Conservation (phyloP, 2,329 filamentous ascomycete genomes). For the Stagonosporopsis chrysanthemi region DNA sequence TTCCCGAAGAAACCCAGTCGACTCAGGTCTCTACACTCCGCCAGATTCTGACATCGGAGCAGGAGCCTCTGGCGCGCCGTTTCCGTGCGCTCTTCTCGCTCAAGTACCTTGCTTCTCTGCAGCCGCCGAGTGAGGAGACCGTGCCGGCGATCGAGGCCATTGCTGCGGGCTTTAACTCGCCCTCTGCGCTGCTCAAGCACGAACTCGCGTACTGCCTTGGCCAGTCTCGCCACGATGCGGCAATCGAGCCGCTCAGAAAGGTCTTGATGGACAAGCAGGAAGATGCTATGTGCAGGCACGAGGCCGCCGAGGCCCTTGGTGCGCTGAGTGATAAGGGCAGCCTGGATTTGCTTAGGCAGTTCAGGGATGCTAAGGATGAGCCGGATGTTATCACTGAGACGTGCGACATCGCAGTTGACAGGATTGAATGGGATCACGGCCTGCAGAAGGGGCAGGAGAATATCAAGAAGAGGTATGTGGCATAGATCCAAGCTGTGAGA, state of each 20-base stretch:
- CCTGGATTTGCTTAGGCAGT: conserved; percentile 73
- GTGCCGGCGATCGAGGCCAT: conserved; percentile 79
- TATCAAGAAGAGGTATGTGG: conserved; percentile 76
- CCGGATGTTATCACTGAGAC: conserved; percentile 88
- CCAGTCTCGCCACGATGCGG: conserved; percentile 80
- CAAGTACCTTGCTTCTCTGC: conserved; percentile 83
- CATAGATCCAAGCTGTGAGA: background rate
- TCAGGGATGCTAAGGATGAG: conserved; percentile 79
- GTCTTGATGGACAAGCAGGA: conserved; percentile 82
- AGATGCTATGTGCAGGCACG: conserved; percentile 94
- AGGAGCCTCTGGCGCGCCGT: conserved; percentile 81
- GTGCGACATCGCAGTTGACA: conserved; percentile 93
- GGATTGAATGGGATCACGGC: conserved; percentile 87
- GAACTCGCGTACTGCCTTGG: conserved; percentile 97
- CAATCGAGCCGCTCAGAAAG: conserved; percentile 73
- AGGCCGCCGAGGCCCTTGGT: conserved; percentile 93
- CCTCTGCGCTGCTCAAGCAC: conserved; percentile 91
- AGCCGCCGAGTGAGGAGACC: conserved; percentile 63
- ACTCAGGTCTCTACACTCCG: conserved; percentile 70
- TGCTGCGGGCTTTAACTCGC: conserved; percentile 82
- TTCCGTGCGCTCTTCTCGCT: conserved; percentile 98
- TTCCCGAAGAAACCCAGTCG: conserved; percentile 30
- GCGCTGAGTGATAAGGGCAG: conserved; percentile 80
- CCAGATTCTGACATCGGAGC: conserved; percentile 79
- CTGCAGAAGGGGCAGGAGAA: conserved; percentile 69